A percentile compares a stretch with the other conserved stretches of the same genome.
Conservation (phyloP, 352 stramenopile species). For the Elongisporangium undulatum region DNA sequence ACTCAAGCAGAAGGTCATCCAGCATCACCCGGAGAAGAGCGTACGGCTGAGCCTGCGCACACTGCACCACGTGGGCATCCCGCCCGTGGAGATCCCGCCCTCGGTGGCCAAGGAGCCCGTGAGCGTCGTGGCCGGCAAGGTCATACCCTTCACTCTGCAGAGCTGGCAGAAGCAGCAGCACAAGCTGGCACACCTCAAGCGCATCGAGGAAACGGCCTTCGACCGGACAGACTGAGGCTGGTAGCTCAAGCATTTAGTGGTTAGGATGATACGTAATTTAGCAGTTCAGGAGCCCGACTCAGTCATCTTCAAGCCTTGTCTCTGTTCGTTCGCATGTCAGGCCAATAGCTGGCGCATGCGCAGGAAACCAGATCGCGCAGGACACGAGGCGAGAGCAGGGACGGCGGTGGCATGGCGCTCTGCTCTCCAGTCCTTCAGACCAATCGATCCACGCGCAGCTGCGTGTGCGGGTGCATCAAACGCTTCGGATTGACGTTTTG, state of each 20-base stretch:
- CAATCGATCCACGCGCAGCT: not conserved
- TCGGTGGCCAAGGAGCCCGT: constrained; percentile 9
- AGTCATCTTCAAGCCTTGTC: not conserved
- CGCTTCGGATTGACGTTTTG: not conserved
- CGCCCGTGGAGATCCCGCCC: constrained; percentile 43
- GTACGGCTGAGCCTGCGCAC: constrained; percentile 43
- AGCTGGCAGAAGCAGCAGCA: constrained; percentile 44
- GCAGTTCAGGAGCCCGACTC: not conserved
- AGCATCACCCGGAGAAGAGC: constrained; percentile 35
- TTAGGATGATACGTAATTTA: no score
- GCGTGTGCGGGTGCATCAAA: not conserved
- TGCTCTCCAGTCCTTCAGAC: not conserved
- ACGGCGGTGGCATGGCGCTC: not conserved
- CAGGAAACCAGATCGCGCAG: not conserved
- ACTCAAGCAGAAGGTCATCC: constrained; percentile 48
- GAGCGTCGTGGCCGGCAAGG: constrained; percentile 36
- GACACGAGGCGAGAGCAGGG: not conserved
- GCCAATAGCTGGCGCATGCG: no score
- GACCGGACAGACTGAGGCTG: not conserved
- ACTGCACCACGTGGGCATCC: constrained; percentile 37
- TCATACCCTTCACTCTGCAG: constrained; percentile 35
- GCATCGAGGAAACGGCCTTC: constrained; percentile 29
- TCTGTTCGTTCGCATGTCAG: not conserved
- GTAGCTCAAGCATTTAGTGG: no score
- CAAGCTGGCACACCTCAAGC: constrained; percentile 30